A percentile compares a stretch with the other conserved stretches of the same genome.
Evolutionary conservation across 495 filamentous ascomycete genomes (phyloP).

Genomic region (Podospora tetraspora): DNA sequence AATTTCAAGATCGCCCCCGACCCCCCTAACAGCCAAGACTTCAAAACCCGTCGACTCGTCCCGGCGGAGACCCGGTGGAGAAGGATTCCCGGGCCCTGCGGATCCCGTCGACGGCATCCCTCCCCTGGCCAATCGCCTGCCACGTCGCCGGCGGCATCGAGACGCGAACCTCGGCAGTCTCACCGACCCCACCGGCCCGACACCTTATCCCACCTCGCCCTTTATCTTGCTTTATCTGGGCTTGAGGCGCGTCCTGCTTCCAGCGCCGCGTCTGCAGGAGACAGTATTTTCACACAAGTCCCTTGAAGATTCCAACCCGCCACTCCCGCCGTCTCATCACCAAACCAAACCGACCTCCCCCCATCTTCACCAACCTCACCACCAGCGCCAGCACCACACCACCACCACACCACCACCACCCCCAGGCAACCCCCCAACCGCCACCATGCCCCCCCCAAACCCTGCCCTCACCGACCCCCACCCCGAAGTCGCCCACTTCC

Average conservation of each 20-base stretch:
- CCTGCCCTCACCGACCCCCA: slow-evolving; percentile 6
- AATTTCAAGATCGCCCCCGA: not conserved
- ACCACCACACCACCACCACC: too few species aligned
- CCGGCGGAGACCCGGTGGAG: not conserved
- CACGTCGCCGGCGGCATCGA: not conserved
- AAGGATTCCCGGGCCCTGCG: not conserved
- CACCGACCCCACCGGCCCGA: not conserved
- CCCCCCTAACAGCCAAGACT: not conserved
- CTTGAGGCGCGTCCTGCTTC: not conserved
- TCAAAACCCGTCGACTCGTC: not conserved
- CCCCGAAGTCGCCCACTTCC: slow-evolving; percentile 42
- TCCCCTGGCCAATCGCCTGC: not conserved
- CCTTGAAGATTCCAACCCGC: too few species aligned
- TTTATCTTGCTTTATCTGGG: not conserved
- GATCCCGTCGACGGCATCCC: not conserved
- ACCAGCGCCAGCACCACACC: not conserved
- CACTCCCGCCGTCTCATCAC: too few species aligned
- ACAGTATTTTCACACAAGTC: not conserved
- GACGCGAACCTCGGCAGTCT: not conserved
- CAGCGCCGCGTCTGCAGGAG: not conserved
- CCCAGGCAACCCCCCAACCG: not conserved
- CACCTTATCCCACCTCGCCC: slow-evolving; percentile 1
- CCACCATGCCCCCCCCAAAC: not conserved
- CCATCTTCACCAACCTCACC: not conserved
- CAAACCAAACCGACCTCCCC: too few species aligned